Base-by-base conservation (phyloP, 768 basidiomycete species). In the Porphyrellus cyaneotinctus region DNA sequence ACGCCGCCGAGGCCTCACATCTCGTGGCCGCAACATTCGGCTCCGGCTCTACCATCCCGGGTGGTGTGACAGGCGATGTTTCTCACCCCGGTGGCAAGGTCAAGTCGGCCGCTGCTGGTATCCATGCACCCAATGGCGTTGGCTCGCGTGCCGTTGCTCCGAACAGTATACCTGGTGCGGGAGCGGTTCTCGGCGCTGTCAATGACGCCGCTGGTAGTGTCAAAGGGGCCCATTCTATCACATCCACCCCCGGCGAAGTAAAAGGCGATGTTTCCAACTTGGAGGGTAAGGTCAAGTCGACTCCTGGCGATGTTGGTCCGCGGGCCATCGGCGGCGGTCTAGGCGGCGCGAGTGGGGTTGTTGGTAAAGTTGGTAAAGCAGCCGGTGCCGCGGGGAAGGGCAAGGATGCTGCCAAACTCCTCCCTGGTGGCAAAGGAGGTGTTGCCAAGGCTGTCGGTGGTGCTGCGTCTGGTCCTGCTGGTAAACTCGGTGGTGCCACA, bases 1-100 rank as follows among this genome's bases (percentile, higher is more conserved):
- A 5, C 18, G 20, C 14, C n/a, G n/a, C n/a, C n/a, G n/a, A n/a
- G n/a, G n/a, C n/a, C n/a, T n/a, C n/a, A n/a, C n/a, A n/a, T n/a
- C n/a, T n/a, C n/a, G n/a, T n/a, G n/a, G n/a, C n/a, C n/a, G n/a
- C n/a, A n/a, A n/a, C n/a, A n/a, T n/a, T n/a, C n/a, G n/a, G n/a
- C n/a, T n/a, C n/a, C n/a, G n/a, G n/a, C 30, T 32, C 20, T 13
- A 3, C 20, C 9, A 6, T 2, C 13, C 17, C 14, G 2, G 9
- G 13, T 13, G 2, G 4, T 26, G 23, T 14, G 7, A 3, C 2
- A 17, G 2, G 2, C 17, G 6, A 4, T 2, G 4, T 7, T 12
- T 22, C 38, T 43, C 3, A 17, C 6, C 7, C 9, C 2, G 23
- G 12, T n/a, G 6, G 10, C 26, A 0, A 15, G 18, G n/a, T 2